Evolutionary conservation across 2,329 filamentous ascomycete genomes (phyloP).

Genomic region (Sphaerostilbella broomeana): DNA sequence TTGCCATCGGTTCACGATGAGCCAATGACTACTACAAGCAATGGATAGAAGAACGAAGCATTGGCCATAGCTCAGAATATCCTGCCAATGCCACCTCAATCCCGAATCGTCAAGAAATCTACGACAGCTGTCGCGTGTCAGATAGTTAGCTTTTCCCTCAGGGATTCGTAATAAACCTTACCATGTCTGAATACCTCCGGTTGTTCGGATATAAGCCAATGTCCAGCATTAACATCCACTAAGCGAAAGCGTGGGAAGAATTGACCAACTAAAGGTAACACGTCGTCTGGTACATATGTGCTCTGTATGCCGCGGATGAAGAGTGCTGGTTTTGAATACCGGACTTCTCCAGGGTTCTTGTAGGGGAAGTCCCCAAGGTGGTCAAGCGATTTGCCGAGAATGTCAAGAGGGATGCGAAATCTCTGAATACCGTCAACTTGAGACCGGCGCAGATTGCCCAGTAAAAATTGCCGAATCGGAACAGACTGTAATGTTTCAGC

Average conservation of each 20-base stretch:
- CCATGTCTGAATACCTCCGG: conserved; percentile 71
- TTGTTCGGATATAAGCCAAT: conserved; percentile 88
- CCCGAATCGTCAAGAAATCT: no score
- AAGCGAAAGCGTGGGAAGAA: conserved; percentile 77
- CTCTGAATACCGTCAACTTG: conserved; percentile 47
- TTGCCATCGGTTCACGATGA: no score
- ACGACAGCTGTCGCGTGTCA: no score
- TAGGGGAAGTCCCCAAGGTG: conserved; percentile 87
- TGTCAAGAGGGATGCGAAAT: conserved; percentile 74
- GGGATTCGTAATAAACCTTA: no score
- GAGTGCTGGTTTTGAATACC: conserved; percentile 71
- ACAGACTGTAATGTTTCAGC: conserved; percentile 41
- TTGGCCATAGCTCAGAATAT: no score
- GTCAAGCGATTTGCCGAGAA: conserved; percentile 60
- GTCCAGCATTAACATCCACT: conserved; percentile 68
- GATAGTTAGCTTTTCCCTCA: no score
- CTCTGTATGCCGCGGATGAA: conserved; percentile 74
- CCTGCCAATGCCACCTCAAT: no score
- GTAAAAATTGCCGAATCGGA: conserved; percentile 80
- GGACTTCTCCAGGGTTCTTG: conserved; percentile 58
- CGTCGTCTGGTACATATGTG: conserved; percentile 74
- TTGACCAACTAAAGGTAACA: conserved; percentile 67
- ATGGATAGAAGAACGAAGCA: no score
- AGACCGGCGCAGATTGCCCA: conserved; percentile 71
- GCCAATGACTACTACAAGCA: no score